Evolutionary conservation across 73 alveolate species (phyloP).

Genomic region (Paramecium pentaurelia): DNA sequence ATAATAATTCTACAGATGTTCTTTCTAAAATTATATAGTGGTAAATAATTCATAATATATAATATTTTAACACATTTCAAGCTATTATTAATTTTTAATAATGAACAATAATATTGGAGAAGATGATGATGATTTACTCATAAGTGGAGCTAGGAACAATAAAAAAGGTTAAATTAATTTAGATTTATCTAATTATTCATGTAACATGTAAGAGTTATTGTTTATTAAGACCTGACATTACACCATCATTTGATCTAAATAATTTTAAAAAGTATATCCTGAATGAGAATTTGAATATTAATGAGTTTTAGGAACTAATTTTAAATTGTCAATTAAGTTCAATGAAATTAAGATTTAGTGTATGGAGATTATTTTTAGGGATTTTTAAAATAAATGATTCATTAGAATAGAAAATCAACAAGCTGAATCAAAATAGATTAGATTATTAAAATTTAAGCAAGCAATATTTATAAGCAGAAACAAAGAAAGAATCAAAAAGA

Average conservation of each 20-base stretch:
- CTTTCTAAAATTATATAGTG: neutral
- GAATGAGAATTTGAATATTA: neutral
- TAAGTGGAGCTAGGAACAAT: slow-evolving; percentile 8
- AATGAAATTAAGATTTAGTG: neutral
- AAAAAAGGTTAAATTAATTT: neutral
- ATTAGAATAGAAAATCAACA: neutral
- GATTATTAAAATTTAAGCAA: neutral
- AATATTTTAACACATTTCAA: neutral
- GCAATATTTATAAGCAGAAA: neutral
- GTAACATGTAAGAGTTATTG: neutral
- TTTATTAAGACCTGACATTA: neutral
- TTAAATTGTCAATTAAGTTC: neutral
- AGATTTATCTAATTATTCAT: neutral
- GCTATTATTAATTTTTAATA: neutral
- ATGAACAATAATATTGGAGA: neutral
- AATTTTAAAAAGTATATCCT: neutral
- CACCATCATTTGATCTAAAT: neutral
- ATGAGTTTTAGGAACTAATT: neutral
- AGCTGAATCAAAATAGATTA: neutral
- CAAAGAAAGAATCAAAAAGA: neutral
- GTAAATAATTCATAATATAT: neutral
- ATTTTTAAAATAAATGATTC: neutral
- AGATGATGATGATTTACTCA: neutral
- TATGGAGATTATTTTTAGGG: slow-evolving; percentile 20
- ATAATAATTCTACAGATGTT: too few species aligned